Evolutionary conservation across 176 grass and related monocot species (phyloP).

Genomic region (Phoenix roebelenii): DNA sequence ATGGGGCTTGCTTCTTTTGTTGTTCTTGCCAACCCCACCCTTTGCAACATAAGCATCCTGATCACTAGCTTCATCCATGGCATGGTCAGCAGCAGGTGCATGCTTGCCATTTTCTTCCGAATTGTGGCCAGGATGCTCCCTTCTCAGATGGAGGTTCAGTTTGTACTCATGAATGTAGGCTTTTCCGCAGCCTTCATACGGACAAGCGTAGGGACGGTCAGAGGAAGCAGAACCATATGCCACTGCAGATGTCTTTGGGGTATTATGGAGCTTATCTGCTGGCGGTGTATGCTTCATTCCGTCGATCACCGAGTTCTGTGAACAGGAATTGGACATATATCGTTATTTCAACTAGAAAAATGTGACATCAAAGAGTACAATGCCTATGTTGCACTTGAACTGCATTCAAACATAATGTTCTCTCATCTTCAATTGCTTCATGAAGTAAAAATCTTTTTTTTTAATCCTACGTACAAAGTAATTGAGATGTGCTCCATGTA

Average conservation of each 20-base stretch:
- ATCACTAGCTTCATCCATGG: slow-evolving; percentile 4
- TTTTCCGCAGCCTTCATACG: slow-evolving; percentile 67
- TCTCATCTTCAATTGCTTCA: too few species aligned
- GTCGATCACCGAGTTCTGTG: slow-evolving; percentile 28
- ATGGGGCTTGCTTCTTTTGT: slow-evolving; percentile 36
- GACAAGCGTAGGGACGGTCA: slow-evolving; percentile 77
- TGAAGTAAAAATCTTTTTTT: too few species aligned
- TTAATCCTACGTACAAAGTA: too few species aligned
- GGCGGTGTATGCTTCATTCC: slow-evolving; percentile 26
- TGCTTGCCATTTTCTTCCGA: slow-evolving; percentile 35
- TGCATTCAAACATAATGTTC: too few species aligned
- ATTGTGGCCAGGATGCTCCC: slow-evolving; percentile 69
- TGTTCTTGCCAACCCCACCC: slow-evolving; percentile 22
- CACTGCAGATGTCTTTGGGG: slow-evolving; percentile 25
- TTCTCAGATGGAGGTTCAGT: slow-evolving; percentile 86
- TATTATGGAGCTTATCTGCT: slow-evolving; percentile 36
- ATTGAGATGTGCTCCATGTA: too few species aligned
- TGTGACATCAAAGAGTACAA: too few species aligned
- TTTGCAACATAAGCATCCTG: slow-evolving; percentile 26
- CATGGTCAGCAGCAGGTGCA: background rate
- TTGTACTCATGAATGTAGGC: slow-evolving; percentile 99
- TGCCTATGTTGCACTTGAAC: too few species aligned
- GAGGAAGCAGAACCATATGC: slow-evolving; percentile 42
- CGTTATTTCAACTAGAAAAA: too few species aligned
- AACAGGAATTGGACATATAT: too few species aligned